Evolutionary conservation across 805 yeast species (phyloP), one percentile per base, ranked within the genome.

Genomic region (Candida ficus): DNA sequence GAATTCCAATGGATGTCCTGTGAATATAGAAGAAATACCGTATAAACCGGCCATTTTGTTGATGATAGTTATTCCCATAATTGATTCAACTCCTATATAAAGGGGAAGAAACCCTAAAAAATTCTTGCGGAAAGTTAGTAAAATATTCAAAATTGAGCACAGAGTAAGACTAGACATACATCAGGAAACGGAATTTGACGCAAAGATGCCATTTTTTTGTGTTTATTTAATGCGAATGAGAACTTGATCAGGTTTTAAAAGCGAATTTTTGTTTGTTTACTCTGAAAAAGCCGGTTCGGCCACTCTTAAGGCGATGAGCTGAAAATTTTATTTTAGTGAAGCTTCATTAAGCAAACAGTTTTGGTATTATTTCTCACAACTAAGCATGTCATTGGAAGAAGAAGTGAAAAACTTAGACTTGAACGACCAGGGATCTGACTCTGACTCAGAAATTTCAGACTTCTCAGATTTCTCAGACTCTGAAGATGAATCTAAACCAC

Each of bases 1-100:
- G 45, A 80, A 75, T 44, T 79, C 80, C 41, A 90, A 70, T 2
- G 93, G 93, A 56, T 90, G 96, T 2, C 96, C 93, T 0, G 97
- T 90, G 54, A 91, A 74, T 20, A 91, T 60, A 1, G 97, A 89
- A 18, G 89, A 66, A 27, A 91, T 67, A 22, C 97, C 99, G 61
- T 83, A 91, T 17, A 80, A 68, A 9, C 98, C 96, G 43, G 95
- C 80, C 49, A 90, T 86, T 58, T 90, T 90, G 66, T 91, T 91
- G 47, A 90, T 70, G 28, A 89, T 73, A 13, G 90, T 83, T 28
- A 85, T 68, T 1, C 86, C 82, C 5, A 89, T 68, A 17, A 83
- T 76, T 2, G 87, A 60, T 60, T 91, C 98, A 19, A 89, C 95
- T 12, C 97, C 98, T 19, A 84, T 70, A 56, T 83, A 87, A 20